Evolutionary conservation across 768 basidiomycete genomes (phyloP).

Genomic region (Thelephora aurantiotincta): DNA sequence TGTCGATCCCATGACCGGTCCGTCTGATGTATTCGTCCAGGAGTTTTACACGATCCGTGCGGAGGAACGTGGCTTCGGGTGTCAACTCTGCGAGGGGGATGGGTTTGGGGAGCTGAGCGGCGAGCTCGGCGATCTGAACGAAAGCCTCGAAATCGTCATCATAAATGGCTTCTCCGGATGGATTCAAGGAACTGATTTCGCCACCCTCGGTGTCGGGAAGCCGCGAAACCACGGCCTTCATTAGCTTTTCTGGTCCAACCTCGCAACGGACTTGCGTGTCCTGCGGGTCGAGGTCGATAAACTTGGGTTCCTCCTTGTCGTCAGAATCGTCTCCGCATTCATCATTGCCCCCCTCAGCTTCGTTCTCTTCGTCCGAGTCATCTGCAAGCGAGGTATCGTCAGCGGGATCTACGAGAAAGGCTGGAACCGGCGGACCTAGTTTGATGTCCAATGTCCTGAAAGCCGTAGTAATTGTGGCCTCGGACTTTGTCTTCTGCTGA

Average conservation of each 20-base stretch:
- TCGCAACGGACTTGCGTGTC: conserved; percentile 28
- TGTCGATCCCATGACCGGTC: conserved; percentile 23
- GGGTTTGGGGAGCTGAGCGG: conserved; percentile 19
- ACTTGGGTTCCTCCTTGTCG: conserved; percentile 27
- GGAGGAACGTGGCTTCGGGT: conserved; percentile 18
- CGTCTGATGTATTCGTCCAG: conserved; percentile 44
- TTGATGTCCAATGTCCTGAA: conserved; percentile 21
- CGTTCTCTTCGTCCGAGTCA: background rate
- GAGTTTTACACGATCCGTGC: conserved; percentile 30
- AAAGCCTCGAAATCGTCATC: conserved; percentile 38
- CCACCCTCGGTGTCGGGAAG: conserved; percentile 1
- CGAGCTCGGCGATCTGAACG: conserved; percentile 30
- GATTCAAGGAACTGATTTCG: conserved; percentile 4
- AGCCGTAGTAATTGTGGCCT: conserved; percentile 15
- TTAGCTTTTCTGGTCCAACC: conserved; percentile 23
- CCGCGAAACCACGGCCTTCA: conserved; percentile 9
- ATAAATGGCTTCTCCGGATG: conserved; percentile 23
- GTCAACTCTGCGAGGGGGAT: conserved; percentile 12
- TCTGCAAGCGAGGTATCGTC: background rate
- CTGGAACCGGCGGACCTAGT: conserved; percentile 16
- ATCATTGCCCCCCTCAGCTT: conserved; percentile 14
- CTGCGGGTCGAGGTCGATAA: conserved; percentile 38
- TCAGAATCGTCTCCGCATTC: conserved; percentile 26
- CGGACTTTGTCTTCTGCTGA: conserved; percentile 28
- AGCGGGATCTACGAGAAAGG: background rate